Conservation (phyloP, 2,329 filamentous ascomycete species). For the Ophiosphaerella korrae region DNA sequence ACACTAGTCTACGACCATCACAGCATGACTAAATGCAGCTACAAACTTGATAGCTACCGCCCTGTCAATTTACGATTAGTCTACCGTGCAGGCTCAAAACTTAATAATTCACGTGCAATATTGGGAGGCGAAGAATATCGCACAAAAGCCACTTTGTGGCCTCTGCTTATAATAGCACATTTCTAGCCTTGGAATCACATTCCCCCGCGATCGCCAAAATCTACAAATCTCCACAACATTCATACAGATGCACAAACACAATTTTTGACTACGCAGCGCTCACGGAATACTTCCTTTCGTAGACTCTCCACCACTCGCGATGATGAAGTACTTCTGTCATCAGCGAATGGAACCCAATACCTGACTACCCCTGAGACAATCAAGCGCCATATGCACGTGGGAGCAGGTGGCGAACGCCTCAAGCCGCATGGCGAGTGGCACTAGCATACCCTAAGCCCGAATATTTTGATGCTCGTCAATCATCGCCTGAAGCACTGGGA, state of each 20-base stretch:
- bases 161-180: background rate
- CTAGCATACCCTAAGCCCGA: background rate
- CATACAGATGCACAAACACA: background rate
- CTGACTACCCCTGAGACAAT: constrained; percentile 17
- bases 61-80: too few relatives aligned
- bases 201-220: background rate
- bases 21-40: too few relatives aligned
- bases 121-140: background rate
- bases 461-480: constrained; percentile 9
- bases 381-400: constrained; percentile 20
- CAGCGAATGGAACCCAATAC: background rate
- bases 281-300: background rate
- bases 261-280: background rate
- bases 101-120: background rate
- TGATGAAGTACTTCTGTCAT: background rate
- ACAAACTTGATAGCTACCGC: too few relatives aligned
- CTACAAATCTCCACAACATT: constrained; percentile 10
- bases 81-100: too few relatives aligned
- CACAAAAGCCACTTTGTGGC: background rate
- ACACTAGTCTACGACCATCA: too few relatives aligned
- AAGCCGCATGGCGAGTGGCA: constrained; percentile 11
- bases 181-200: background rate
- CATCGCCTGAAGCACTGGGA: background rate
- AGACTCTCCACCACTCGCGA: background rate
- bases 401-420: constrained; percentile 16